Evolutionary conservation across 768 basidiomycete genomes (phyloP).

Genomic region (Lactifluus pinguis): DNA sequence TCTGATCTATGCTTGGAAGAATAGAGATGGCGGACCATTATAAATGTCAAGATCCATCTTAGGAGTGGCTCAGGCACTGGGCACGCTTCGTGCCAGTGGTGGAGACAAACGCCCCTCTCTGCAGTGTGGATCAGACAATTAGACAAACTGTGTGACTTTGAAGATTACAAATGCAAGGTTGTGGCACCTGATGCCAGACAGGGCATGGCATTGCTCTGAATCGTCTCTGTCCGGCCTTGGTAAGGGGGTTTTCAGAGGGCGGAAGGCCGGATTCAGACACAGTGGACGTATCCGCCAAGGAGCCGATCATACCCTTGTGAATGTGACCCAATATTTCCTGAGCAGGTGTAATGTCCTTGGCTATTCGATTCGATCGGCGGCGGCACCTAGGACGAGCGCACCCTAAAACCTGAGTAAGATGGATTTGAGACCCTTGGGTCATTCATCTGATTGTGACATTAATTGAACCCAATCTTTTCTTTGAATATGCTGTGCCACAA

Average conservation of each 20-base stretch:
- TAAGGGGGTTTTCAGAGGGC: constrained; percentile 1
- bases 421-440: neutral
- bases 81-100: neutral
- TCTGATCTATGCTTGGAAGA: constrained; percentile 12
- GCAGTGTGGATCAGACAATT: neutral
- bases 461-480: constrained; percentile 1
- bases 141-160: neutral
- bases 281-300: constrained; percentile 3
- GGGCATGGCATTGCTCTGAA: neutral
- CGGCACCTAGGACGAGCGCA: neutral
- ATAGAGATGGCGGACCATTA: neutral
- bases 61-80: constrained; percentile 14
- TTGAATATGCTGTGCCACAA: neutral
- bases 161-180: neutral
- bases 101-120: constrained; percentile 1
- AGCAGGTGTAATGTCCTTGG: neutral
- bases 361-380: neutral
- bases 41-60: constrained; percentile 4
- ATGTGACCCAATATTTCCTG: constrained; percentile 9
- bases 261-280: constrained; percentile 4
- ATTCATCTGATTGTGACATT: constrained; percentile 1
- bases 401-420: constrained; percentile 2
- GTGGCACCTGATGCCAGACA: neutral
- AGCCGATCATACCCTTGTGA: constrained; percentile 15
- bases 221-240: neutral